Conservation (phyloP, 2,329 filamentous ascomycete genomes). For the Septoria linicola region DNA sequence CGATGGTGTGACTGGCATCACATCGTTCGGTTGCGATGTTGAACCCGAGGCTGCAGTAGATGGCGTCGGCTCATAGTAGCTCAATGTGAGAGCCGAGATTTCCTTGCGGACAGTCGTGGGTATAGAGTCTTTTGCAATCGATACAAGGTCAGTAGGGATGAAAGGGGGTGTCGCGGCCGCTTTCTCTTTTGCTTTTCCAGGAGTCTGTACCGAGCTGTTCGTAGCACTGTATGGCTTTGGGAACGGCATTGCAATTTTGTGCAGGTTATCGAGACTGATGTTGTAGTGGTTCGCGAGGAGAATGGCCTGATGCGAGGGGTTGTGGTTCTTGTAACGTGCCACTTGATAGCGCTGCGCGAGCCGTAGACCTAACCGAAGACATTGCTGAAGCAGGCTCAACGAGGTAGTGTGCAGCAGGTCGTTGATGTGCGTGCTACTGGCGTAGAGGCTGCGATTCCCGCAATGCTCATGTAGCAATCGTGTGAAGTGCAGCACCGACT, state of each 20-base stretch:
- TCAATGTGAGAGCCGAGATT: conserved; percentile 74
- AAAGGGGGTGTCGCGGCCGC: conserved; percentile 53
- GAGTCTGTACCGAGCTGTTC: conserved; percentile 54
- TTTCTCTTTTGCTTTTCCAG: conserved; percentile 75
- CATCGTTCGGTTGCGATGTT: conserved; percentile 37
- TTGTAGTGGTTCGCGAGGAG: conserved; percentile 81
- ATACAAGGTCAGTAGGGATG: conserved; percentile 80
- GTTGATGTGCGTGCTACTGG: conserved; percentile 85
- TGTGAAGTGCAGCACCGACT: conserved; percentile 80
- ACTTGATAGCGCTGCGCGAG: conserved; percentile 91
- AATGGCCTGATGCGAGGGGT: conserved; percentile 61
- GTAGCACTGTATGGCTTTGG: conserved; percentile 60
- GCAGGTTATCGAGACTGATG: conserved; percentile 72
- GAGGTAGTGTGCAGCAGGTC: conserved; percentile 86
- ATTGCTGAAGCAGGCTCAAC: conserved; percentile 71
- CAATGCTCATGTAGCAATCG: conserved; percentile 88
- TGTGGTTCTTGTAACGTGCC: conserved; percentile 66
- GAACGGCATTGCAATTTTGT: conserved; percentile 80
- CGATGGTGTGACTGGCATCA: conserved; percentile 56
- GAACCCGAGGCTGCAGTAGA: conserved; percentile 33
- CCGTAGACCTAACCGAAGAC: conserved; percentile 77
- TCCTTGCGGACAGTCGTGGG: conserved; percentile 61
- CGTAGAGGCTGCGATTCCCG: conserved; percentile 93
- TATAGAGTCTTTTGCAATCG: conserved; percentile 61
- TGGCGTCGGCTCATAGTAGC: conserved; percentile 65